These are phyloP conservation scores for Hibiscus mutabilis DNA, from an alignment of 345 rosid species.

Conservation along the genomic window DNA sequence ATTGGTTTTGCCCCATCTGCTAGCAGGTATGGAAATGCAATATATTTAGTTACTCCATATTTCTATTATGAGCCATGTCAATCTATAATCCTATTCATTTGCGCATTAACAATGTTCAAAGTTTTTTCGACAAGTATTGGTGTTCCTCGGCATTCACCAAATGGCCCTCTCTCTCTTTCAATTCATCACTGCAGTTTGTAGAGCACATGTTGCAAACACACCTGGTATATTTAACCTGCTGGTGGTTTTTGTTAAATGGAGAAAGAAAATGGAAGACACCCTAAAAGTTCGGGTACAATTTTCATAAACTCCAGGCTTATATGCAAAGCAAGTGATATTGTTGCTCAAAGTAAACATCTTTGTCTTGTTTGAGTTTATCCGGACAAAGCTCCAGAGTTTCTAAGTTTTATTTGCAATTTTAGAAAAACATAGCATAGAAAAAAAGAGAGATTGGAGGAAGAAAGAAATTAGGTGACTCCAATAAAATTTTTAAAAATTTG, in stretches of 20 bases:
- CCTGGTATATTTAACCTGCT: slow-evolving; percentile 47
- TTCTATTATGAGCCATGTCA: neutral
- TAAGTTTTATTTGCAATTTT: neutral
- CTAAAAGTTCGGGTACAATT: too few relatives aligned
- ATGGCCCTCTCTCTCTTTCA: slow-evolving; percentile 53
- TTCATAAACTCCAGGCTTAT: slow-evolving; percentile 24
- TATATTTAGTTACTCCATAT: neutral
- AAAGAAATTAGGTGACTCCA: too few relatives aligned
- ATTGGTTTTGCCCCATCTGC: slow-evolving; percentile 55
- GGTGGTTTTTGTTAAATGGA: slow-evolving; percentile 28
- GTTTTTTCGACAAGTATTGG: slow-evolving; percentile 51
- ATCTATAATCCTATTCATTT: neutral
- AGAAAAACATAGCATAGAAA: too few relatives aligned
- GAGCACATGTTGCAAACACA: slow-evolving; percentile 45
- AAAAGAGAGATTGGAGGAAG: too few relatives aligned
- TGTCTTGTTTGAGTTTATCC: too few relatives aligned
- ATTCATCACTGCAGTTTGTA: slow-evolving; percentile 43
- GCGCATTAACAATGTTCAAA: slow-evolving; percentile 18
- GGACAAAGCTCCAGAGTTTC: too few relatives aligned
- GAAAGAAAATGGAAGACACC: too few relatives aligned
- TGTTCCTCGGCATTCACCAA: slow-evolving; percentile 48
- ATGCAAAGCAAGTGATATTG: slow-evolving; percentile 57
- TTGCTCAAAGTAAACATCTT: slow-evolving; percentile 36
- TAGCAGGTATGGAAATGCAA: slow-evolving; percentile 26
- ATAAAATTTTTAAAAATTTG: too few relatives aligned